Conservation (phyloP, 2,329 filamentous ascomycete species). For the Pseudomassariella vexata region DNA sequence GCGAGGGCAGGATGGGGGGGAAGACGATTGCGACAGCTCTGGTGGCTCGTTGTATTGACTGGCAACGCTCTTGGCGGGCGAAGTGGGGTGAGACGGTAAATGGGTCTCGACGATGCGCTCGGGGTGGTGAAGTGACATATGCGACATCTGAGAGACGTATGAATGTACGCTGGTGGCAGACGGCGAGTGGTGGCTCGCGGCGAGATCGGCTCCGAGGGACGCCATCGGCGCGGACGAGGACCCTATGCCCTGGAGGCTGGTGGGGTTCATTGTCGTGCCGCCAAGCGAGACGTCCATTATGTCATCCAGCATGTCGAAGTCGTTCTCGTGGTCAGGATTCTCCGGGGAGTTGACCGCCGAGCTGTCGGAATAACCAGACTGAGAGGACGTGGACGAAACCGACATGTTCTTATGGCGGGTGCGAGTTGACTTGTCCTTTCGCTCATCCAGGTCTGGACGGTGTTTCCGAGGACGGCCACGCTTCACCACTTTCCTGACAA, state of each 20-base stretch:
- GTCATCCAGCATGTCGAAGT: conserved; percentile 41
- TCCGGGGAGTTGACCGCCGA: conserved; percentile 48
- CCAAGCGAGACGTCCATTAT: conserved; percentile 39
- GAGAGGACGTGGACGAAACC: conserved; percentile 41
- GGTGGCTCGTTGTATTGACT: conserved; percentile 54
- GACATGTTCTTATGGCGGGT: conserved; percentile 53
- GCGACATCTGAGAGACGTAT: conserved; percentile 37
- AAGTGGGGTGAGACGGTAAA: conserved; percentile 27
- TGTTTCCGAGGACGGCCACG: conserved; percentile 60
- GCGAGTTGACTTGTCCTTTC: conserved; percentile 50
- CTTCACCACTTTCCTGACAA: conserved; percentile 55
- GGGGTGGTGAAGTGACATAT: conserved; percentile 21
- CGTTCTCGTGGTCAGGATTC: conserved; percentile 25
- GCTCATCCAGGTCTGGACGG: conserved; percentile 50
- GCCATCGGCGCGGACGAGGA: conserved; percentile 36
- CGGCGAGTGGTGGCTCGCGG: conserved; percentile 32
- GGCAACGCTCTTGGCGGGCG: conserved; percentile 43
- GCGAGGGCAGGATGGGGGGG: conserved; percentile 34
- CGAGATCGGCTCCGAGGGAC: conserved; percentile 19
- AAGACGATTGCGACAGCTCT: conserved; percentile 55
- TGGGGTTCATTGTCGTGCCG: conserved; percentile 30
- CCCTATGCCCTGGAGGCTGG: conserved; percentile 24
- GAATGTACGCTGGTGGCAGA: conserved; percentile 39
- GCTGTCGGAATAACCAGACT: conserved; percentile 52
- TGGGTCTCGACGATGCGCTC: conserved; percentile 4